phyloP scores from a whole-genome alignment of 2,329 filamentous ascomycete genomes.

The Botrytis squamosa region DNA sequence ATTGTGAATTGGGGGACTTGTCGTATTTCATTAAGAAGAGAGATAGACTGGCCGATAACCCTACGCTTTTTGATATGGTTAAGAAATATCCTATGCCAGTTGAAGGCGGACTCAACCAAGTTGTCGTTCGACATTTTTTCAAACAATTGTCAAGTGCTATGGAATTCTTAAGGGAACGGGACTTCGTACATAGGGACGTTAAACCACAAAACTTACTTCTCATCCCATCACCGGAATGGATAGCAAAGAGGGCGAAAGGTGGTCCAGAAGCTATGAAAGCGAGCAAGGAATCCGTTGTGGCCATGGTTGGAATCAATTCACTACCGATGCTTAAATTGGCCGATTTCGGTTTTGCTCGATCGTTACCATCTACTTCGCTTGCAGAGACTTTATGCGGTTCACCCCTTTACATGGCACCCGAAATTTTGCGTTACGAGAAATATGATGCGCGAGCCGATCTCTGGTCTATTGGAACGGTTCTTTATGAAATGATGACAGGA shows the following conservation, averaged over 20 bases:
- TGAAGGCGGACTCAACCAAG: conserved; percentile 87
- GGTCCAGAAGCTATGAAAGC: conserved; percentile 70
- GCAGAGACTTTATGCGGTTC: conserved; percentile 97
- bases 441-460: conserved; percentile 96
- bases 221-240: conserved; percentile 75
- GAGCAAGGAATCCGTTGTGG: conserved; percentile 77
- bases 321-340: conserved; percentile 96
- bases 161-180: conserved; percentile 78
- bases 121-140: conserved; percentile 92
- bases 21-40: conserved; percentile 96
- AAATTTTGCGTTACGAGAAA: conserved; percentile 94
- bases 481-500: conserved; percentile 93
- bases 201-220: conserved; percentile 96
- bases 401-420: conserved; percentile 96
- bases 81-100: conserved; percentile 84
- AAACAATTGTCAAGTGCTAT: conserved; percentile 93
- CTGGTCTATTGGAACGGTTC: conserved; percentile 94
- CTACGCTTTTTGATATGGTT: conserved; percentile 85
- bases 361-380: conserved; percentile 83
- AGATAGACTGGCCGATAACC: conserved; percentile 73
- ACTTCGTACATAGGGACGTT: conserved; percentile 93
- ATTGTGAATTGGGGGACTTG: conserved; percentile 91
- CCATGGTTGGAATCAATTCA: conserved; percentile 75
- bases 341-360: conserved; percentile 97
- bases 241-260: conserved; percentile 55